These are phyloP conservation scores for Phyllosticta citrichinensis DNA, from an alignment of 2,329 filamentous ascomycete species.

Conservation along the genomic window DNA sequence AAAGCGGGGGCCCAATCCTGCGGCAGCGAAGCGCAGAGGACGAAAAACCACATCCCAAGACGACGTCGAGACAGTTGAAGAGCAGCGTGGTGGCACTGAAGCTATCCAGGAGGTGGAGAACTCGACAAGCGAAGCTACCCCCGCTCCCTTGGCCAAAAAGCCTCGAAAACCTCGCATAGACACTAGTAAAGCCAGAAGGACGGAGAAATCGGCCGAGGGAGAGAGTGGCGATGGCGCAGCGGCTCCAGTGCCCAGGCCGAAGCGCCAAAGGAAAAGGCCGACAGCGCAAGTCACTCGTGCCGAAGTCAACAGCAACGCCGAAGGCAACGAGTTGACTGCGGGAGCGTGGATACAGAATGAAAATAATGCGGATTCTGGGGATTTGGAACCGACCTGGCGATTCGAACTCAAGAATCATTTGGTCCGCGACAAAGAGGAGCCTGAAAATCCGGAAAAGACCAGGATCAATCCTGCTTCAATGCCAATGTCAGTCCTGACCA, in stretches of 20 bases:
- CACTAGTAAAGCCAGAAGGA: not conserved
- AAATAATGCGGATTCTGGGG: not conserved
- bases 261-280: not conserved
- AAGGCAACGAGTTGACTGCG: not conserved
- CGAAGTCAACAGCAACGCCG: not conserved
- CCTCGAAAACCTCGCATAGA: constrained; percentile 19
- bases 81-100: not conserved
- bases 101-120: not conserved
- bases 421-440: constrained; percentile 11
- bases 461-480: constrained; percentile 54
- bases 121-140: not conserved
- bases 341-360: not conserved
- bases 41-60: not conserved
- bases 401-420: not conserved
- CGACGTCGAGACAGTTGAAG: not conserved
- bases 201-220: not conserved
- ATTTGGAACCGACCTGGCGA: not conserved
- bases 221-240: not conserved
- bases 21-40: not conserved
- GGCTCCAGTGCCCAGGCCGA: not conserved
- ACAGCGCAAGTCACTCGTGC: not conserved
- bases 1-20: not conserved
- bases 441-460: constrained; percentile 28
- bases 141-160: constrained; percentile 16
- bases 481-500: constrained; percentile 64